Conservation (phyloP, 768 basidiomycete species). For the Cystobasidium ongulense region DNA sequence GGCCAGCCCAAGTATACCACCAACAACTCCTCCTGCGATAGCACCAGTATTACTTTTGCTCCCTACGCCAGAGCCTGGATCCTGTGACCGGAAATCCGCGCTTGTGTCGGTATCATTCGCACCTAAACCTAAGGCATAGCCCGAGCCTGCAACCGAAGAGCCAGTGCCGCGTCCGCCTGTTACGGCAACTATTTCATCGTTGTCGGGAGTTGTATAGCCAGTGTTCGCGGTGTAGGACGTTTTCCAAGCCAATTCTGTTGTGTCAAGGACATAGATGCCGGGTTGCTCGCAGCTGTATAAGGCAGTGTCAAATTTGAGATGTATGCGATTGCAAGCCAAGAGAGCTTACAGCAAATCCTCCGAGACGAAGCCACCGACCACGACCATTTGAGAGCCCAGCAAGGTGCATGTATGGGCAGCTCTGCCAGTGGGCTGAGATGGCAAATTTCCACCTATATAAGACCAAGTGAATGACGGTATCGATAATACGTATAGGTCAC, state of each 20-base stretch:
- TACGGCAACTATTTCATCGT: slow-evolving; percentile 30
- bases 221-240: slow-evolving; percentile 15
- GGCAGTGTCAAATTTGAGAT: background rate
- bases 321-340: background rate
- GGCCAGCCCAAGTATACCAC: background rate
- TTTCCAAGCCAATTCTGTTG: slow-evolving; percentile 16
- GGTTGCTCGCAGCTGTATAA: slow-evolving; percentile 21
- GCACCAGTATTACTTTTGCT: background rate
- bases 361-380: slow-evolving; percentile 34
- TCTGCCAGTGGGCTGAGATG: slow-evolving; percentile 31
- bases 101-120: slow-evolving; percentile 33
- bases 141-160: slow-evolving; percentile 11
- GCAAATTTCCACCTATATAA: slow-evolving; percentile 27
- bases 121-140: slow-evolving; percentile 33
- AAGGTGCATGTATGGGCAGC: slow-evolving; percentile 37
- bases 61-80: background rate
- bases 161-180: slow-evolving; percentile 38
- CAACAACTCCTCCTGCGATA: slow-evolving; percentile 9
- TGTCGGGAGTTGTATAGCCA: slow-evolving; percentile 12
- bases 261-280: slow-evolving; percentile 27
- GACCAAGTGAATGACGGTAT: slow-evolving; percentile 35
- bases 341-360: slow-evolving; percentile 35
- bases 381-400: slow-evolving; percentile 34
- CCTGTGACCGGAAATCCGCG: background rate
- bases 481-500: slow-evolving; percentile 35